A percentile compares a stretch with the other conserved stretches of the same genome.
Evolutionary conservation across 2,329 filamentous ascomycete species (phyloP).

Genomic region (Akanthomyces uredinophilus): DNA sequence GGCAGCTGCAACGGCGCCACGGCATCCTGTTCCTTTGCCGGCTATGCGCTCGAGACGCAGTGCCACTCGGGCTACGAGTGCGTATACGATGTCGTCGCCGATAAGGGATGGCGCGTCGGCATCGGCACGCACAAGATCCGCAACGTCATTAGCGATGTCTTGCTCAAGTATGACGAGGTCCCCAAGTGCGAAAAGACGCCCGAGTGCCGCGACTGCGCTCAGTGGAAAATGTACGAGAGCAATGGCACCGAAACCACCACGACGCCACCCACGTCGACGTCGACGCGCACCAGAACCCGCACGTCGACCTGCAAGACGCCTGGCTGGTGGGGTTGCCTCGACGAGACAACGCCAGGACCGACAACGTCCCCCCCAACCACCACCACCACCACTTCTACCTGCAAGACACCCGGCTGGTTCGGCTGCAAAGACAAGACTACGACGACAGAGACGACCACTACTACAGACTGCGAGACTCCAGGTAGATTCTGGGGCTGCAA

Average conservation of each 20-base stretch:
- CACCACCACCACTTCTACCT: constrained; percentile 49
- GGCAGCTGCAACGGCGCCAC: constrained; percentile 88
- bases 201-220: constrained; percentile 82
- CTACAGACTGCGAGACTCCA: constrained; percentile 33
- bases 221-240: constrained; percentile 93
- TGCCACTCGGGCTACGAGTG: constrained; percentile 89
- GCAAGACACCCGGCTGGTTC: constrained; percentile 61
- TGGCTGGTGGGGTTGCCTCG: constrained; percentile 83
- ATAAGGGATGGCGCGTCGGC: constrained; percentile 88
- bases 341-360: constrained; percentile 54
- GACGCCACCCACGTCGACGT: constrained; percentile 28
- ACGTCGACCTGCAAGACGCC: constrained; percentile 88
- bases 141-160: constrained; percentile 80
- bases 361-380: constrained; percentile 32
- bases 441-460: constrained; percentile 26
- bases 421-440: constrained; percentile 52
- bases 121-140: constrained; percentile 89
- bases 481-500: constrained; percentile 54
- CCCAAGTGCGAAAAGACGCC: constrained; percentile 70
- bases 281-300: constrained; percentile 64
- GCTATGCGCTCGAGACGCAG: constrained; percentile 88
- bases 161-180: constrained; percentile 75
- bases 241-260: constrained; percentile 78
- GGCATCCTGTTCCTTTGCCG: constrained; percentile 82
- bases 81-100: constrained; percentile 84